Evolutionary conservation across 202 grass and related monocot species (phyloP).

Genomic region (Cymbopogon flexuosus): DNA sequence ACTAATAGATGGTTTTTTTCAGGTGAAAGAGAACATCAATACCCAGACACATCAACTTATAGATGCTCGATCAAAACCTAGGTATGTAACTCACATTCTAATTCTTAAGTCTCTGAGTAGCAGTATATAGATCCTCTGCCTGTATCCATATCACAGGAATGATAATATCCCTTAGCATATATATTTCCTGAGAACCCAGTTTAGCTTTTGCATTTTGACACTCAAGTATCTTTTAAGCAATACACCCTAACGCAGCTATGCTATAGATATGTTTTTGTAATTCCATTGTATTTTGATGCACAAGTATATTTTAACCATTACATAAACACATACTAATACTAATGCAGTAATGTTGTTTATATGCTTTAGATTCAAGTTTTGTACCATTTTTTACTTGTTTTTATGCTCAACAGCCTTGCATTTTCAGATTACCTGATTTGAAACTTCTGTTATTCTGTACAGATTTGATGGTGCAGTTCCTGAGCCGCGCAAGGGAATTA

Average conservation of each 20-base stretch:
- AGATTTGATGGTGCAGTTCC: conserved; percentile 84
- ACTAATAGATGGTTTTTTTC: conserved; percentile 27
- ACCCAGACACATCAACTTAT: conserved; percentile 75
- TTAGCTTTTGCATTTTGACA: conserved; percentile 1
- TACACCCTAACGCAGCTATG: neutral
- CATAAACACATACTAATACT: neutral
- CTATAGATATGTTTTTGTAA: neutral
- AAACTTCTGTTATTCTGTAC: conserved; percentile 22
- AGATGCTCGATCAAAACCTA: conserved; percentile 80
- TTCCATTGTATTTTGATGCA: neutral
- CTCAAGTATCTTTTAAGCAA: neutral
- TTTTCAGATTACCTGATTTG: conserved; percentile 30
- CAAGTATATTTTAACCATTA: neutral
- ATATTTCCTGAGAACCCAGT: neutral
- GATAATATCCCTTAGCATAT: neutral
- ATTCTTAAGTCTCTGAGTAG: no score
- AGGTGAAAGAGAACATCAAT: conserved; percentile 87
- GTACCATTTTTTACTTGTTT: neutral
- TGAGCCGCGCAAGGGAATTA: conserved; percentile 88
- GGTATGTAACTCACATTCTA: conserved; percentile 37
- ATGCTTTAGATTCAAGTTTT: neutral
- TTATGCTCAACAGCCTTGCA: neutral
- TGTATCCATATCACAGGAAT: neutral
- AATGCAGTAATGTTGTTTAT: neutral
- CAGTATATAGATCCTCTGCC: no score